Percentiles rank a stretch among this genome's conserved stretches.
Evolutionary conservation across 257 asterid genomes (phyloP).

Genomic region (Nicotiana knightiana): DNA sequence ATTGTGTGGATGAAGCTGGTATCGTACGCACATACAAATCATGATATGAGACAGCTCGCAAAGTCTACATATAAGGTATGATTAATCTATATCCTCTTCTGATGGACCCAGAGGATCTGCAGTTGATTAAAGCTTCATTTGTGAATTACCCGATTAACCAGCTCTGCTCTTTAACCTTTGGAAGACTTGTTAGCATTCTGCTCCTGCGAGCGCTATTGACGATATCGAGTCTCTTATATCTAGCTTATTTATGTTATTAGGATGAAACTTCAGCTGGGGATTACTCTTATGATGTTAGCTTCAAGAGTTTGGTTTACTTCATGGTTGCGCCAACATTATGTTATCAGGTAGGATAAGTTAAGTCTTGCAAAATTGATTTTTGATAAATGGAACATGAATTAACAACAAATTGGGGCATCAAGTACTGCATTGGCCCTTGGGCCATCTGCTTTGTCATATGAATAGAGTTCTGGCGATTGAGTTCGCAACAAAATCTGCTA

Average conservation of each 20-base stretch:
- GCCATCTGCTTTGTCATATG: no score
- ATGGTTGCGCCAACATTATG: conserved; percentile 21
- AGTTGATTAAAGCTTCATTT: not conserved
- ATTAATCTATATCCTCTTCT: not conserved
- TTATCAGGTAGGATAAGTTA: conserved; percentile 41
- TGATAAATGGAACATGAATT: no score
- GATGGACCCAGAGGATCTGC: not conserved
- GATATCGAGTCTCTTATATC: not conserved
- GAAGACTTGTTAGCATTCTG: no score
- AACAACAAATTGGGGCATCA: no score
- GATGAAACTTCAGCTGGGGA: conserved; percentile 51
- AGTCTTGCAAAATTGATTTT: not conserved
- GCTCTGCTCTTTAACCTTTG: no score
- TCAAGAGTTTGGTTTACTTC: conserved; percentile 25
- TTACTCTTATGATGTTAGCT: conserved; percentile 52
- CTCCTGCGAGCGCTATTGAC: no score
- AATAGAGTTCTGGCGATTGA: no score
- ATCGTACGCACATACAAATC: conserved; percentile 88
- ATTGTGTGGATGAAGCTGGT: conserved; percentile 91
- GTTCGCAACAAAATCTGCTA: no score
- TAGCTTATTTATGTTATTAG: conserved; percentile 32
- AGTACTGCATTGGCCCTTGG: no score
- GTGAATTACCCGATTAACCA: not conserved
- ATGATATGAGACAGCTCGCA: conserved; percentile 70
- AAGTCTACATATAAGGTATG: conserved; percentile 78